Conservation (phyloP, 2,329 filamentous ascomycete species). For the Fusarium sp. region DNA sequence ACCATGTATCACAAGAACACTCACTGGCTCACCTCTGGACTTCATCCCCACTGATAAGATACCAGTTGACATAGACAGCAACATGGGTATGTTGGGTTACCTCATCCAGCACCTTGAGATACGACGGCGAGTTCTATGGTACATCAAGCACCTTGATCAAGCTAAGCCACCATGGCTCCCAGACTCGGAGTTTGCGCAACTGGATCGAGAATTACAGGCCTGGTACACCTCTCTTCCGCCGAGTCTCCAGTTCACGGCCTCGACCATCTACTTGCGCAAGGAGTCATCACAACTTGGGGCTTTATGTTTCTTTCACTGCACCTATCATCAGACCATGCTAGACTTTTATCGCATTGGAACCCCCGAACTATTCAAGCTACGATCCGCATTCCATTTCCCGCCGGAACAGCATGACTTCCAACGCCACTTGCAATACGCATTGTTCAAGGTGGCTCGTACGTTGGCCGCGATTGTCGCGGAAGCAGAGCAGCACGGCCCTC, state of each 20-base stretch:
- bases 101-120: conserved; percentile 28
- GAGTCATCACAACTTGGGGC: conserved; percentile 25
- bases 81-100: conserved; percentile 27
- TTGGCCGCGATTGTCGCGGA: conserved; percentile 25
- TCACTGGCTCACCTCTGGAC: conserved; percentile 7
- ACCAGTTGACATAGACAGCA: conserved; percentile 13
- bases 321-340: conserved; percentile 30
- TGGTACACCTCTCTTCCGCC: conserved; percentile 22
- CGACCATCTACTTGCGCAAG: conserved; percentile 25
- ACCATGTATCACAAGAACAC: conserved; percentile 19
- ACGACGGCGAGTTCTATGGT: conserved; percentile 23
- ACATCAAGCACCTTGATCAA: conserved; percentile 25
- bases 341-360: conserved; percentile 31
- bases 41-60: conserved; percentile 9
- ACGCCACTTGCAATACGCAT: conserved; percentile 5
- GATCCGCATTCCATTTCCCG: conserved; percentile 24
- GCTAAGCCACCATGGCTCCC: conserved; percentile 26
- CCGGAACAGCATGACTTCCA: conserved; percentile 15
- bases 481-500: conserved; percentile 23
- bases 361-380: conserved; percentile 23
- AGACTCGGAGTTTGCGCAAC: conserved; percentile 22
- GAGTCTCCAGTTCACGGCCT: conserved; percentile 16
- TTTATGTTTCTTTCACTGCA: conserved; percentile 28
- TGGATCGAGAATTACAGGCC: conserved; percentile 1
- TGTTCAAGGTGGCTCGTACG: conserved; percentile 10